Evolutionary conservation across 2,329 filamentous ascomycete species (phyloP).

Genomic region (Colletotrichum noveboracense): DNA sequence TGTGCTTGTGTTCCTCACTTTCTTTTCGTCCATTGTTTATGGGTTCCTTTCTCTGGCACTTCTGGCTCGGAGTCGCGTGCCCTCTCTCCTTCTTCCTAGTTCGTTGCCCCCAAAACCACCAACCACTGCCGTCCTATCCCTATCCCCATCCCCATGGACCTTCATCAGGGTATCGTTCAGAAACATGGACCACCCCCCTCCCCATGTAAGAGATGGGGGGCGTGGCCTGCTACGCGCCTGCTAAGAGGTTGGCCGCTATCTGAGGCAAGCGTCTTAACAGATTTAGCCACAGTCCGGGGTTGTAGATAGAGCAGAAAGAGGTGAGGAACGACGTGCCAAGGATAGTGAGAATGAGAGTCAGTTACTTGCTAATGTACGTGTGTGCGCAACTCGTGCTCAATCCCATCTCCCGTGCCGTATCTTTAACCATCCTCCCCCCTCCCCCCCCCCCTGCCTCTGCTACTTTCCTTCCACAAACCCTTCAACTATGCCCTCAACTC

Average conservation of each 20-base stretch:
- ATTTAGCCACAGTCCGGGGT: constrained; percentile 2
- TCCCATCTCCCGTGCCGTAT: neutral
- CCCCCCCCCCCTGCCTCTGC: neutral
- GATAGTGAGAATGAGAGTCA: constrained; percentile 7
- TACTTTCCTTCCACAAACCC: neutral
- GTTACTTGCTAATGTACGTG: neutral
- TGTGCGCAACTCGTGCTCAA: neutral
- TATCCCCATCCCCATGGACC: neutral
- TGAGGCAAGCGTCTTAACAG: constrained; percentile 8
- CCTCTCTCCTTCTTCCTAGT: constrained; percentile 1
- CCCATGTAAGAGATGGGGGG: neutral
- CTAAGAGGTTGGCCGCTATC: constrained; percentile 2
- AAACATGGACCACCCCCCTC: neutral
- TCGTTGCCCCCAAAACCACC: neutral
- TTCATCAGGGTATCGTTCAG: neutral
- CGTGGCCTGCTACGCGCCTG: constrained; percentile 5
- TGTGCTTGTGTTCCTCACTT: neutral
- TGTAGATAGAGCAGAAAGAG: neutral
- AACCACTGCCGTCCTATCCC: neutral
- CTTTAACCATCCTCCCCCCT: neutral
- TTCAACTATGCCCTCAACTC: neutral
- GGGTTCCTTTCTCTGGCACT: neutral
- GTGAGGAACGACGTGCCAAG: neutral
- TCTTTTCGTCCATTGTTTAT: neutral
- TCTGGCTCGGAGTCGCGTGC: constrained; percentile 19